These are phyloP conservation scores for Misopates orontium DNA, from an alignment of 257 asterid genomes.

Conservation along the genomic window DNA sequence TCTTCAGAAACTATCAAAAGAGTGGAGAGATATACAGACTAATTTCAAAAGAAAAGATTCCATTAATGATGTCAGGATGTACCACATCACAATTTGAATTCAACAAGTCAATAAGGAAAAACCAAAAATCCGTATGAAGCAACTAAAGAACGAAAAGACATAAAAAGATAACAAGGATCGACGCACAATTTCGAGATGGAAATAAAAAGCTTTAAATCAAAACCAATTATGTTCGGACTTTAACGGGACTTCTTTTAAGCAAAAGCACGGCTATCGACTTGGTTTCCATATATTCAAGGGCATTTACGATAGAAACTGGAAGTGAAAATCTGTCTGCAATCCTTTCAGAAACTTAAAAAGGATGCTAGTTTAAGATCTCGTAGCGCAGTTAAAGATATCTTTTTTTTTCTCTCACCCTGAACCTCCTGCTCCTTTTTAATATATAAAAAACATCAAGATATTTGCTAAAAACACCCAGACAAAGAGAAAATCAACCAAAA, in stretches of 20 bases:
- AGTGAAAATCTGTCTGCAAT: neutral
- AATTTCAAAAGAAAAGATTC: neutral
- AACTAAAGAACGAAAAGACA: too few species aligned
- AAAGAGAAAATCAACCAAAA: too few species aligned
- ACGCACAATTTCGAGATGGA: too few species aligned
- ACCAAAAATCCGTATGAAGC: too few species aligned
- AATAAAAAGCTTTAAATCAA: neutral
- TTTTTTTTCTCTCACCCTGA: too few species aligned
- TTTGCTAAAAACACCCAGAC: too few species aligned
- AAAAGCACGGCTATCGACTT: neutral
- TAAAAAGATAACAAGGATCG: too few species aligned
- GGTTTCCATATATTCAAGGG: neutral
- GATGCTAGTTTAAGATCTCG: too few species aligned
- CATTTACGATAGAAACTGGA: neutral
- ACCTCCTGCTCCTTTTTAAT: neutral
- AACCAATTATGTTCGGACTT: neutral
- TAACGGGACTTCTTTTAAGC: neutral
- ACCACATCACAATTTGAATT: neutral
- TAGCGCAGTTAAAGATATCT: neutral
- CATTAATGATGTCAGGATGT: neutral
- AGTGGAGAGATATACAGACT: neutral
- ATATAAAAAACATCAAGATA: too few species aligned
- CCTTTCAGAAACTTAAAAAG: too few species aligned
- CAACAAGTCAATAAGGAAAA: neutral
- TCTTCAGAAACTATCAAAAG: constrained; percentile 19